Evolutionary conservation across 441 rosid species (phyloP).

Genomic region (Raphanus hybrid): DNA sequence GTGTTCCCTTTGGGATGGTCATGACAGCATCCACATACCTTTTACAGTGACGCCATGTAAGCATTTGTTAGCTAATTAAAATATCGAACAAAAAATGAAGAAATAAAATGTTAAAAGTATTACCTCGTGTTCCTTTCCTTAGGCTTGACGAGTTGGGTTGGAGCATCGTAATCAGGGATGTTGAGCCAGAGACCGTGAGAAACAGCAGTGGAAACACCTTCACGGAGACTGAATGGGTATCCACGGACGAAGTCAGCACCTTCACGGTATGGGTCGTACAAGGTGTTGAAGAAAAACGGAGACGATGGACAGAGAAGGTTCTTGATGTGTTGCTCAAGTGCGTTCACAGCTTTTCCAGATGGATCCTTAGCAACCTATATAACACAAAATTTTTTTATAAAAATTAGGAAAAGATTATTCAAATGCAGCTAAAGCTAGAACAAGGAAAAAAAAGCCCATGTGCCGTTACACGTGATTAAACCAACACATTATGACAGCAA

Average conservation of each 20-base stretch:
- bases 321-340: slow-evolving; percentile 57
- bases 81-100: too few species aligned
- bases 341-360: slow-evolving; percentile 79
- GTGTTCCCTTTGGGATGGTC: slow-evolving; percentile 92
- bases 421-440: not conserved
- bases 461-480: slow-evolving; percentile 32
- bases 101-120: too few species aligned
- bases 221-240: too few species aligned
- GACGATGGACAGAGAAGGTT: too few species aligned
- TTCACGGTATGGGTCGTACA: too few species aligned
- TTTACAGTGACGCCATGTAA: too few species aligned
- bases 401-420: not conserved
- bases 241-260: too few species aligned
- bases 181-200: slow-evolving; percentile 98
- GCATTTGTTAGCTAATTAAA: too few species aligned
- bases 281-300: too few species aligned
- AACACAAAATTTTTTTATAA: slow-evolving; percentile 8
- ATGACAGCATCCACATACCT: slow-evolving; percentile 88
- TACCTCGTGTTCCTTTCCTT: slow-evolving; percentile 80
- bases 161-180: slow-evolving; percentile 97
- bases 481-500: slow-evolving; percentile 28
- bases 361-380: slow-evolving; percentile 84
- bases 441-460: not conserved
- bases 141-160: slow-evolving; percentile 93
- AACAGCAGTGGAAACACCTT: slow-evolving; percentile 27